Evolutionary conservation across 1,284 basidiomycete genomes (phyloP).

Genomic region (Xerocomus nothofagi): DNA sequence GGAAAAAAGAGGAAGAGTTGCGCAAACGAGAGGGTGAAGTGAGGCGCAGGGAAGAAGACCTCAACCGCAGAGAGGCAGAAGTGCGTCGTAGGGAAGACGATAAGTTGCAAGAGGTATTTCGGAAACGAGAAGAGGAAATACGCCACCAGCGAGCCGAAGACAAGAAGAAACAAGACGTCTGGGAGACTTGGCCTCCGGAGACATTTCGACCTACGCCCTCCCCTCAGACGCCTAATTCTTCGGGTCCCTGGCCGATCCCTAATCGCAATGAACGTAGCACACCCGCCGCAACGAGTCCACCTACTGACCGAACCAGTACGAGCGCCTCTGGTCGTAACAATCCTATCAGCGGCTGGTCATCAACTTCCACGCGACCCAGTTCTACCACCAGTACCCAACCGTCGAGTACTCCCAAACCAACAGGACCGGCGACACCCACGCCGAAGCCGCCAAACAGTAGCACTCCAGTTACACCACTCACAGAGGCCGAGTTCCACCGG

Average conservation of each 20-base stretch:
- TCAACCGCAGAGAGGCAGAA: constrained; percentile 35
- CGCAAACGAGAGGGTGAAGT: constrained; percentile 41
- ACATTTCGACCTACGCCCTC: constrained; percentile 26
- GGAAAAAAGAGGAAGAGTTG: constrained; percentile 37
- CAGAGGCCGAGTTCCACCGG: constrained; percentile 54
- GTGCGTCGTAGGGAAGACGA: constrained; percentile 29
- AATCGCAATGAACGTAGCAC: constrained; percentile 26
- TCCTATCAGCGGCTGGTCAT: constrained; percentile 29
- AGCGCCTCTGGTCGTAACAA: constrained; percentile 30
- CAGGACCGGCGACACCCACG: constrained; percentile 26
- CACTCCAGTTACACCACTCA: constrained; percentile 27
- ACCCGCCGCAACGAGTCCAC: constrained; percentile 24
- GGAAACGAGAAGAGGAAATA: constrained; percentile 49
- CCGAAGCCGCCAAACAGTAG: constrained; percentile 19
- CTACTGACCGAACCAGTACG: constrained; percentile 30
- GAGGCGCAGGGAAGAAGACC: constrained; percentile 32
- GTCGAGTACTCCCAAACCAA: constrained; percentile 33
- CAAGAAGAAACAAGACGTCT: constrained; percentile 39
- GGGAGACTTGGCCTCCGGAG: constrained; percentile 31
- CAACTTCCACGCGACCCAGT: constrained; percentile 33
- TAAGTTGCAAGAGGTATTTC: constrained; percentile 38
- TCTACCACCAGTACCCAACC: constrained; percentile 36
- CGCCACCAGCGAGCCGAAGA: constrained; percentile 42
- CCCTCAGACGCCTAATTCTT: constrained; percentile 27
- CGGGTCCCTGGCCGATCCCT: constrained; percentile 36